Evolutionary conservation across 2,329 filamentous ascomycete species (phyloP).

Genomic region (Chaetoscypha palmicola): DNA sequence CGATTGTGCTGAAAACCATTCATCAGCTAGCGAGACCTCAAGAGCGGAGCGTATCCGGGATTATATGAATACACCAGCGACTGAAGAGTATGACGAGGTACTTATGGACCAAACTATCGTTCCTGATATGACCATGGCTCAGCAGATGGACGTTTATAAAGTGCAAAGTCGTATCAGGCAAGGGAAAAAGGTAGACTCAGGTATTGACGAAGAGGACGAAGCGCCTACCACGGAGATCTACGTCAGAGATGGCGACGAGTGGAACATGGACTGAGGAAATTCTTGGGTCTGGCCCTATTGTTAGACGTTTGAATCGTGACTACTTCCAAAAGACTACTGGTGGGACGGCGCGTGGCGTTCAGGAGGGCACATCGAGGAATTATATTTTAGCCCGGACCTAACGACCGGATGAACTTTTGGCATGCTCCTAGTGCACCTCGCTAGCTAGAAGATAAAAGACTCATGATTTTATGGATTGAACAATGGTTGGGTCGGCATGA

Average conservation of each 20-base stretch:
- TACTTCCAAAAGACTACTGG: no score
- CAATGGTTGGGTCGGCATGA: no score
- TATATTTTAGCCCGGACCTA: no score
- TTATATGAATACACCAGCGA: conserved; percentile 20
- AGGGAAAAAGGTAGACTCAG: neutral
- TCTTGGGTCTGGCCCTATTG: neutral
- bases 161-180: no score
- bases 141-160: conserved; percentile 14
- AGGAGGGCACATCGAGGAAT: no score
- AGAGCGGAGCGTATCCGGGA: conserved; percentile 21
- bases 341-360: no score
- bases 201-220: conserved; percentile 22
- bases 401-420: no score
- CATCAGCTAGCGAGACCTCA: conserved; percentile 22
- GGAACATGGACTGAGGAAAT: conserved; percentile 20
- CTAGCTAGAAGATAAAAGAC: no score
- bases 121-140: conserved; percentile 25
- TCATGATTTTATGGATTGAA: no score
- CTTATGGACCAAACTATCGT: conserved; percentile 23
- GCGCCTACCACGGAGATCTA: conserved; percentile 29
- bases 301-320: no score
- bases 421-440: no score
- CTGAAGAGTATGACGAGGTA: conserved; percentile 15
- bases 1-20: conserved; percentile 28
- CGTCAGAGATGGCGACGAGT: conserved; percentile 27